Conservation (phyloP, 495 filamentous ascomycete genomes). For the Hypomontagnella submonticulosa region DNA sequence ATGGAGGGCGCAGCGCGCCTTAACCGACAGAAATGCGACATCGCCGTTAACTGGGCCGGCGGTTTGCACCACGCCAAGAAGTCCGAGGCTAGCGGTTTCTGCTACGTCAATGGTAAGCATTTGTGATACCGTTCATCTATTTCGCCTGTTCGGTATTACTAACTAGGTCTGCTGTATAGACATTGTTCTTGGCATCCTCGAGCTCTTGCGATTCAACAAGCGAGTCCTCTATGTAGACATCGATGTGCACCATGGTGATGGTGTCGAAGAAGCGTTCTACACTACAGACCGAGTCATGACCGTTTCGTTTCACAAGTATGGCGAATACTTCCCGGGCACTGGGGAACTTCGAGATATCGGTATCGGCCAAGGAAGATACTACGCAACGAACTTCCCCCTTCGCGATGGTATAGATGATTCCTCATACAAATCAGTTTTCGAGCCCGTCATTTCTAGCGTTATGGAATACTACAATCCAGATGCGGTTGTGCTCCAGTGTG, state of each 20-base stretch:
- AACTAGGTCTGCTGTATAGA: constrained; percentile 61
- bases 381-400: constrained; percentile 95
- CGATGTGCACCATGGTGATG: constrained; percentile 98
- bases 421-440: constrained; percentile 94
- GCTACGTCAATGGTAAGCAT: constrained; percentile 91
- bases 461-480: constrained; percentile 97
- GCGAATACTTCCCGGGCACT: constrained; percentile 98
- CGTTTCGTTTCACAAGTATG: constrained; percentile 97
- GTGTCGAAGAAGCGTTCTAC: constrained; percentile 97
- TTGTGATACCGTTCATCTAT: neutral
- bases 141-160: neutral
- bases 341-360: constrained; percentile 96
- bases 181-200: constrained; percentile 95
- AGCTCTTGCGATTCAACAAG: constrained; percentile 92
- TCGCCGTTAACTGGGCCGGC: constrained; percentile 97
- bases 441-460: constrained; percentile 89
- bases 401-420: constrained; percentile 95
- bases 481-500: constrained; percentile 96
- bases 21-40: constrained; percentile 94
- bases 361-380: constrained; percentile 91
- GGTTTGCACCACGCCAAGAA: constrained; percentile 98
- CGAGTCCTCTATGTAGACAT: constrained; percentile 98
- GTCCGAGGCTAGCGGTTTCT: constrained; percentile 96
- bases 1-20: constrained; percentile 96
- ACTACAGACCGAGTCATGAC: constrained; percentile 99